These are phyloP conservation scores for Epicoccum sorghinum DNA, from an alignment of 2,329 filamentous ascomycete species.

Conservation along the genomic window DNA sequence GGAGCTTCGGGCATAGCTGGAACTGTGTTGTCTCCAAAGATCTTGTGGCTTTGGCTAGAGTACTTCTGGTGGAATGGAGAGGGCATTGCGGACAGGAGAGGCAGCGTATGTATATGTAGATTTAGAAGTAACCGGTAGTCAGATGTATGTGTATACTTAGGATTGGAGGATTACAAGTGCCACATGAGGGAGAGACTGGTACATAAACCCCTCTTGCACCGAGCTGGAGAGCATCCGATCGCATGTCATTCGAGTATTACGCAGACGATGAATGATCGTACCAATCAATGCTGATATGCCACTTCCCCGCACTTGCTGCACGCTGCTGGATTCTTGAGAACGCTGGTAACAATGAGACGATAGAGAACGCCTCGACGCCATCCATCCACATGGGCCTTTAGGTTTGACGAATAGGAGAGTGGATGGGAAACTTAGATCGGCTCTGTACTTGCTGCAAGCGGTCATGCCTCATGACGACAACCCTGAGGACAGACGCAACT, in stretches of 20 bases:
- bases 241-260: conserved; percentile 40
- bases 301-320: conserved; percentile 41
- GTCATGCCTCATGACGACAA: background rate
- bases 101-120: background rate
- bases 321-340: conserved; percentile 33
- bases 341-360: conserved; percentile 30
- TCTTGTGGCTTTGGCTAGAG: conserved; percentile 41
- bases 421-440: background rate
- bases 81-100: conserved; percentile 32
- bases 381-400: background rate
- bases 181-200: background rate
- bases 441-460: background rate
- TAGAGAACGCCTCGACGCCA: background rate
- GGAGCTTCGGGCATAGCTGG: conserved; percentile 43
- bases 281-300: conserved; percentile 38
- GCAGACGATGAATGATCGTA: conserved; percentile 39
- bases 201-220: conserved; percentile 28
- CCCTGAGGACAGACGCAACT: background rate
- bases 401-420: conserved; percentile 17
- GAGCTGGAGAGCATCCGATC: conserved; percentile 23
- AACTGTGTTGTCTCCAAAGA: conserved; percentile 35
- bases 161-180: background rate
- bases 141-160: background rate
- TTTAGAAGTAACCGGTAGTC: background rate
- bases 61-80: conserved; percentile 49